These are phyloP conservation scores for Suhomyces guaymorum DNA, from an alignment of 1,139 yeast genomes.

Conservation along the genomic window DNA sequence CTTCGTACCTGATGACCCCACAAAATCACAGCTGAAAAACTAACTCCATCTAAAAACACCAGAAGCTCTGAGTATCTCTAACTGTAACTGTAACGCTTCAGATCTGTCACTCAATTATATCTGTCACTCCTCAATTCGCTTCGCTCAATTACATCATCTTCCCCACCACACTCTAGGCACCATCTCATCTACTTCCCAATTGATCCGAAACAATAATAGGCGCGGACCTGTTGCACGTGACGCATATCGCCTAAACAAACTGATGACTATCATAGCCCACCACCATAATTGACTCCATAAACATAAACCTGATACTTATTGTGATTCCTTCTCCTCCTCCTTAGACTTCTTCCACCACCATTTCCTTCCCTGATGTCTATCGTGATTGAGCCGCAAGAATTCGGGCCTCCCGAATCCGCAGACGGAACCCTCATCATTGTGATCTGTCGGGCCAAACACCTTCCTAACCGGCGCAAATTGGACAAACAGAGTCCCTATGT, in stretches of 20 bases:
- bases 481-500: constrained; percentile 92
- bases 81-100: too few species aligned
- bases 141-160: too few species aligned
- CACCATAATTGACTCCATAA: too few species aligned
- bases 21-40: too few species aligned
- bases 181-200: constrained; percentile 2
- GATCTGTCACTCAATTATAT: too few species aligned
- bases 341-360: too few species aligned
- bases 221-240: constrained; percentile 9
- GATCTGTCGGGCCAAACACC: constrained; percentile 62
- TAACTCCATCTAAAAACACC: too few species aligned
- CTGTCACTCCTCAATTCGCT: too few species aligned
- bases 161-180: too few species aligned
- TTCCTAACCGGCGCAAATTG: constrained; percentile 77
- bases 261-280: constrained; percentile 1
- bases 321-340: background rate
- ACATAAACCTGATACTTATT: too few species aligned
- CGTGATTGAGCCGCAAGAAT: constrained; percentile 6
- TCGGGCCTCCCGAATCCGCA: constrained; percentile 35
- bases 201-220: constrained; percentile 7
- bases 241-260: constrained; percentile 2
- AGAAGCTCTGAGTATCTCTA: too few species aligned
- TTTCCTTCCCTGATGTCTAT: constrained; percentile 5
- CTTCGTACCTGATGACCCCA: too few species aligned
- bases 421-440: constrained; percentile 49